These are phyloP conservation scores for Alternaria angustiovoidea DNA, from an alignment of 2,329 filamentous ascomycete genomes.

Conservation along the genomic window DNA sequence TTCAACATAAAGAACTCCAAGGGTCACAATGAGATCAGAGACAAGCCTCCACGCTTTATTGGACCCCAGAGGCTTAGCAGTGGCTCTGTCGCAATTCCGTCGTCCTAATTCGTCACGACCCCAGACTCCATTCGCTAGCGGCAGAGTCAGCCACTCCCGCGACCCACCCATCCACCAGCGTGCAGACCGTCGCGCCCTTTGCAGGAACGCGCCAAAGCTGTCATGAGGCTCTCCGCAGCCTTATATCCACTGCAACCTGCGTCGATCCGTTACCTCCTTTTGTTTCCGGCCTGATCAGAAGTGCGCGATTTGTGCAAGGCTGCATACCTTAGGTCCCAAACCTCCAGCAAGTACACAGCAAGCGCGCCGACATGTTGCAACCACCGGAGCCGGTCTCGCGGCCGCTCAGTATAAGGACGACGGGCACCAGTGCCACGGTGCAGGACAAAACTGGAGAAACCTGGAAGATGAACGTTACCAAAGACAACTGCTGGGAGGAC, in stretches of 20 bases:
- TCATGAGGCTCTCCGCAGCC: conserved; percentile 39
- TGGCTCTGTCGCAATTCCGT: conserved; percentile 4
- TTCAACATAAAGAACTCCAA: conserved; percentile 2
- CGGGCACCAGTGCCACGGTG: conserved; percentile 44
- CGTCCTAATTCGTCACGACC: conserved; percentile 8
- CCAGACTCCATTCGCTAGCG: conserved; percentile 9
- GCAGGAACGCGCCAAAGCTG: conserved; percentile 19
- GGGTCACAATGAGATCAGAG: conserved; percentile 7
- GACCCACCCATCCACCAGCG: conserved; percentile 17
- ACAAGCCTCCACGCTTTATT: conserved; percentile 11
- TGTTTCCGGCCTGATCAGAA: conserved; percentile 18
- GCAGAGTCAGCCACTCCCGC: conserved; percentile 42
- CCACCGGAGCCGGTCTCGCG: conserved; percentile 40
- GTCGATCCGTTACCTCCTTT: conserved; percentile 14
- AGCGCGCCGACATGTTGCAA: conserved; percentile 36
- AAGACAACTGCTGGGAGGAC: conserved; percentile 58
- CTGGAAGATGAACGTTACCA: conserved; percentile 52
- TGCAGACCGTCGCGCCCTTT: conserved; percentile 17
- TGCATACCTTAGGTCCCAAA: conserved; percentile 13
- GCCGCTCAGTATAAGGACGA: conserved; percentile 47
- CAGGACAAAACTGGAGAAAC: conserved; percentile 54
- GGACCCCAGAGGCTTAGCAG: conserved; percentile 26
- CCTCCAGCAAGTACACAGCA: conserved; percentile 23
- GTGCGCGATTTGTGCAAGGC: conserved; percentile 11
- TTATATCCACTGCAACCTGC: conserved; percentile 36